phyloP scores from a whole-genome alignment of 176 grass and related monocot species.

The Oryza coarctata region DNA sequence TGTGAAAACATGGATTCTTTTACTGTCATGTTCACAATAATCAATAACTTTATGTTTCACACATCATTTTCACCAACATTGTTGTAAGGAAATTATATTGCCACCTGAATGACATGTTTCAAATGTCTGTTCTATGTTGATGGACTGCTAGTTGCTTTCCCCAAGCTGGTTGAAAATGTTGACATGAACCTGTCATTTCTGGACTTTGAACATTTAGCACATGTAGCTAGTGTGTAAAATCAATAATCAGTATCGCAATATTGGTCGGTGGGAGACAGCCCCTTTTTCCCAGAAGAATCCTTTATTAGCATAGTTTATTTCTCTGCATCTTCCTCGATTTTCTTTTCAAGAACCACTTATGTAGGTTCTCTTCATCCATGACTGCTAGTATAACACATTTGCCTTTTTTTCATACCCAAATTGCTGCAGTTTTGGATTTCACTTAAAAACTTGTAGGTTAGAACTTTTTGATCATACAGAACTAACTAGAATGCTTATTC shows the following conservation, averaged over 20 bases:
- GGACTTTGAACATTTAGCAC: slow-evolving; percentile 1
- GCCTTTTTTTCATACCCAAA: not conserved
- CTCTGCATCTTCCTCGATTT: not conserved
- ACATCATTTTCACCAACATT: not conserved
- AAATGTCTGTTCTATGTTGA: not conserved
- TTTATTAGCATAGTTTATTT: not conserved
- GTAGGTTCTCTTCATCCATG: not conserved
- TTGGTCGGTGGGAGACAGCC: not conserved
- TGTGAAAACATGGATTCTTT: not conserved
- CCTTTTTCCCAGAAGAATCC: not conserved
- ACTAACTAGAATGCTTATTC: slow-evolving; percentile 42
- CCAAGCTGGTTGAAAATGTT: not conserved
- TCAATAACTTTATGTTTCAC: not conserved
- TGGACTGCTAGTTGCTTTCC: not conserved
- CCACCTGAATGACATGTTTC: not conserved
- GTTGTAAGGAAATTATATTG: not conserved
- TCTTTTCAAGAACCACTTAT: not conserved
- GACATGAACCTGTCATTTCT: not conserved
- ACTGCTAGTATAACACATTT: not conserved
- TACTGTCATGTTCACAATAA: not conserved
- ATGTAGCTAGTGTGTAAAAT: not conserved
- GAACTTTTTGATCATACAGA: not conserved
- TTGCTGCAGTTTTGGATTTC: not conserved
- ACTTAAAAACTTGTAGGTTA: not conserved
- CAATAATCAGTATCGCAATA: not conserved